Base-by-base conservation (phyloP, 495 filamentous ascomycete genomes). In the Bombardia bombarda region DNA sequence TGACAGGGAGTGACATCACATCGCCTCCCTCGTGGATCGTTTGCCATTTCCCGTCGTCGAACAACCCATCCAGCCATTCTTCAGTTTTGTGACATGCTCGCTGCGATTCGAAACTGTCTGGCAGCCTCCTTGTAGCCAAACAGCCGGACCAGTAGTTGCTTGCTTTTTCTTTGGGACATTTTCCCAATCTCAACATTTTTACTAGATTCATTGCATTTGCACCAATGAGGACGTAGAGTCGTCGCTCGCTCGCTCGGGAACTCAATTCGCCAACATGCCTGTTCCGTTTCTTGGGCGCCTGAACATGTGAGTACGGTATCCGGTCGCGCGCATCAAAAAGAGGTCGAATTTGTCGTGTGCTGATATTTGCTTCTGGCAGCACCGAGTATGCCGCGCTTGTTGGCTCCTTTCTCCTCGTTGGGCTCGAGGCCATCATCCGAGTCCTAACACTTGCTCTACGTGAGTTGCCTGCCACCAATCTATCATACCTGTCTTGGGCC, bases 371-470 rank as follows among this genome's bases (percentile, higher is more conserved):
- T 12, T 28, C 24, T 13, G 12, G 19, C 54, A 86, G 83, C 64
- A 69, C 69, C 60, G 90, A 98, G 65, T 96, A 97, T 69, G 61
- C 87, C 46, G 86, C 87, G 30, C 79, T 98, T 32, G 63, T 88
- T 31, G 79, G 78, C 32, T 95, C 90, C 13, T 79, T 98, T 50
- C 52, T 87, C 25, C 74, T 97, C 26, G 78, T 96, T 32, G 69
- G 80, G 34, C 69, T 94, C 30, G 92, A 97, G 62, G 79, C 75
- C 21, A 53, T 93, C 39, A 81, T 95, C 48, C 77, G 90, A 43
- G 63, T 95, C n/a, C 80, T 95, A 38, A 97, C 92, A 2, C 79
- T 95, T 38, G 84, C 85, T 39, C 75, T 98, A 30, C 92, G 86
- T 92, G 66, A 67, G 83, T 66, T 30, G n/a, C 17, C 35, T 7